Evolutionary conservation across 202 grass and related monocot genomes (phyloP), one percentile per base, ranked within the genome.

Genomic region (Tripidium arundinaceum): DNA sequence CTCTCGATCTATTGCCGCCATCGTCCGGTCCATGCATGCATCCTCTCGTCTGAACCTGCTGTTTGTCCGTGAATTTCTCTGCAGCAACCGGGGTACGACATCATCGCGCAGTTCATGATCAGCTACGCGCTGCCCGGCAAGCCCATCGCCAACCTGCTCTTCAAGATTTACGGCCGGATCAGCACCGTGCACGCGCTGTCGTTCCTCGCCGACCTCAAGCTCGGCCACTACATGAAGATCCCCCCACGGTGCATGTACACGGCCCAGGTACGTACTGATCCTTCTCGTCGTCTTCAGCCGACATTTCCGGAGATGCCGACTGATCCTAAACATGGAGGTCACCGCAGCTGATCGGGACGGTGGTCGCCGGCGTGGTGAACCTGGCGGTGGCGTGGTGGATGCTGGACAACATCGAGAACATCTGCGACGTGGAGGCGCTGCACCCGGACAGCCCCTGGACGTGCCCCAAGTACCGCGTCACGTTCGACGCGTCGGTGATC

Each of bases 161-260:
- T 99, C 92, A 99, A 99, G 88, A 95, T 99, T 11, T 99, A 99
- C 82, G 96, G 96, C 37, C 83, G 96, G 50, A 99, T 99, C 84
- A 99, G 96, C 88, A 99, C 96, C 13, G 91, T 95, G 60, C 96
- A 99, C 86, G 96, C 96, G 37, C 92, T 99, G 2, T 95, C 96
- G 49, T 99, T 99, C 85, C 96, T 99, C 6, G 88, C 96, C 4
- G 96, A 99, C 83, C 92, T 99, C 77, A 99, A 99, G 88, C 96
- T 99, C 66, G 96, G 96, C 25, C 96, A 95, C 65, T 99, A 99
- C 70, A 99, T 99, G 96, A 99, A 99, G 85, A 95, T 99, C 84
- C 96, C 96, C 19, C 96, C 96, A 11, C 89, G 96, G 68, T 95
- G 92, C 92, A 99, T 99, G 96, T 99, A 95, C 86, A 90, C 77